Percentiles rank a stretch among this genome's conserved stretches.
These are phyloP conservation scores for Colletotrichum incanum DNA, from an alignment of 2,329 filamentous ascomycete species.

Conservation along the genomic window DNA sequence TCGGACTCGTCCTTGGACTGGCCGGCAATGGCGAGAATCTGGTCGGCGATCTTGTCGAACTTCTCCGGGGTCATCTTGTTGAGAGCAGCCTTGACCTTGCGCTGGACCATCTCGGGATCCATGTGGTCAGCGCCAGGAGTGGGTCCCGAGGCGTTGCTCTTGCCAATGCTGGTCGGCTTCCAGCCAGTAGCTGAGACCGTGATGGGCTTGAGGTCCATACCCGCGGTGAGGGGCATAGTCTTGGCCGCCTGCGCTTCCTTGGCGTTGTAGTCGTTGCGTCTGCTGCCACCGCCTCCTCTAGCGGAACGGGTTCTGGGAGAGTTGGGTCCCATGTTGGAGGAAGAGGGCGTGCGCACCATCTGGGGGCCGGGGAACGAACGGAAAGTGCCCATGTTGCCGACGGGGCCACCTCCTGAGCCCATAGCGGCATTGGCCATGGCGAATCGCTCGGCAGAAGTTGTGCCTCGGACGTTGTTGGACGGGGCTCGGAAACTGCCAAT, in stretches of 20 bases:
- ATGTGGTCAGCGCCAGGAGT: constrained; percentile 71
- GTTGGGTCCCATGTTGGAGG: constrained; percentile 73
- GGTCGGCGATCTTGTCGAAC: constrained; percentile 94
- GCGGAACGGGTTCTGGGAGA: constrained; percentile 80
- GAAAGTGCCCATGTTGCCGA: constrained; percentile 55
- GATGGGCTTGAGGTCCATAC: constrained; percentile 86
- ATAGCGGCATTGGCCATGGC: constrained; percentile 71
- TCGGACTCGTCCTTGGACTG: constrained; percentile 97
- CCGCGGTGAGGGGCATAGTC: constrained; percentile 92
- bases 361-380: constrained; percentile 69
- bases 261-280: constrained; percentile 68
- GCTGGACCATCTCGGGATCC: constrained; percentile 93
- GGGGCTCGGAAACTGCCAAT: constrained; percentile 78
- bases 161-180: constrained; percentile 85
- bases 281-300: constrained; percentile 69
- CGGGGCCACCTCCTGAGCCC: constrained; percentile 41
- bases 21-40: constrained; percentile 91
- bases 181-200: constrained; percentile 82
- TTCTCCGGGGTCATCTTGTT: constrained; percentile 99
- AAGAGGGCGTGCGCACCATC: constrained; percentile 78
- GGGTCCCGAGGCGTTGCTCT: constrained; percentile 54
- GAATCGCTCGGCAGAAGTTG: constrained; percentile 85
- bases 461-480: constrained; percentile 69
- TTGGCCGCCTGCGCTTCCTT: constrained; percentile 83
- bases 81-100: constrained; percentile 97